Evolutionary conservation across 441 rosid genomes (phyloP).

Genomic region (Macaranga tanarius): DNA sequence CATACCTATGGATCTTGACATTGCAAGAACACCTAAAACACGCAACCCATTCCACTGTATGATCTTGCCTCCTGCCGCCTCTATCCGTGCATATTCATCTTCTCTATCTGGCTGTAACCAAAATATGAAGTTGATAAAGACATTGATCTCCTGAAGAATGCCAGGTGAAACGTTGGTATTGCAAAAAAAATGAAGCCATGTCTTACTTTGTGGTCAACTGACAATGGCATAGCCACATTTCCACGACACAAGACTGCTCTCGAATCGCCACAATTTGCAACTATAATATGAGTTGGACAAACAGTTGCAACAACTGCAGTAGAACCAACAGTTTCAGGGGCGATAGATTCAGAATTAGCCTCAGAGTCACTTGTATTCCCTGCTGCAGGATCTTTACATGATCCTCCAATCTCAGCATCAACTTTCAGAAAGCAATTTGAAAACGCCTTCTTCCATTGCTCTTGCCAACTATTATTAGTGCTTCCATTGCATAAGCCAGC

Average conservation of each 20-base stretch:
- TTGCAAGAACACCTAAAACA: conserved; percentile 85
- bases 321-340: conserved; percentile 85
- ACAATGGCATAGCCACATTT: conserved; percentile 66
- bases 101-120: conserved; percentile 75
- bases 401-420: conserved; percentile 64
- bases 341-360: conserved; percentile 38
- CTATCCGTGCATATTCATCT: conserved; percentile 80
- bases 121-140: conserved; percentile 22
- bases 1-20: conserved; percentile 87
- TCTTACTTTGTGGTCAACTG: conserved; percentile 82
- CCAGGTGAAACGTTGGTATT: conserved; percentile 13
- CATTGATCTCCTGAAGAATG: conserved; percentile 10
- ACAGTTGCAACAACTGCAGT: conserved; percentile 78
- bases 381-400: conserved; percentile 22
- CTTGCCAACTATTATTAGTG: conserved; percentile 47
- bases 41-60: conserved; percentile 89
- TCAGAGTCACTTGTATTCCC: neutral
- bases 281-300: conserved; percentile 64
- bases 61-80: conserved; percentile 92
- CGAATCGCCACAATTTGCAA: conserved; percentile 88
- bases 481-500: conserved; percentile 35
- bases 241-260: conserved; percentile 84
- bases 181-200: conserved; percentile 10
- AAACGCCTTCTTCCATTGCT: conserved; percentile 64
- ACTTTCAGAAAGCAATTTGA: conserved; percentile 61